These are phyloP conservation scores for Scheffersomyces lignosus DNA, from an alignment of 805 yeast genomes.

Conservation along the genomic window DNA sequence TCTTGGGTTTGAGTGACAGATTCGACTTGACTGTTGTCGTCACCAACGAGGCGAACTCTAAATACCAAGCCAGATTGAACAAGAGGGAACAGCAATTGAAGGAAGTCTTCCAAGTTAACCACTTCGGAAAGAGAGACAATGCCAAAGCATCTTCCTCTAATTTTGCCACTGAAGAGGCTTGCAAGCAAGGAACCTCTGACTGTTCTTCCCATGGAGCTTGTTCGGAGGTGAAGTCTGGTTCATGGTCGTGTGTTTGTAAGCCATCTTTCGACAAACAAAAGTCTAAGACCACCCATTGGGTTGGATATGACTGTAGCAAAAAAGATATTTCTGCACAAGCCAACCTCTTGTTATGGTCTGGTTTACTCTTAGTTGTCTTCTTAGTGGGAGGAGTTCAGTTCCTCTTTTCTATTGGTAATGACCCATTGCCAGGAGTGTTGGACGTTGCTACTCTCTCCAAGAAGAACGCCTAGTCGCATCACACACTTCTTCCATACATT, in stretches of 20 bases:
- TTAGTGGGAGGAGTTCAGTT: conserved; percentile 55
- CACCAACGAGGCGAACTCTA: conserved; percentile 10
- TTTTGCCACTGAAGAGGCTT: conserved; percentile 45
- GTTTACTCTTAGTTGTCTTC: conserved; percentile 45
- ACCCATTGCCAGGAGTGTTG: conserved; percentile 68
- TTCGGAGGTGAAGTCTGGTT: conserved; percentile 31
- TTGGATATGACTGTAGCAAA: conserved; percentile 63
- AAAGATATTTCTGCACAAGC: conserved; percentile 65
- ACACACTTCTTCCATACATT: no score
- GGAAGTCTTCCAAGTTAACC: conserved; percentile 11
- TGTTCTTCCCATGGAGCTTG: conserved; percentile 60
- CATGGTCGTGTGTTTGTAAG: conserved; percentile 55
- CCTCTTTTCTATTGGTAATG: conserved; percentile 53
- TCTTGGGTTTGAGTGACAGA: conserved; percentile 12
- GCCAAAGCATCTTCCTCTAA: conserved; percentile 24
- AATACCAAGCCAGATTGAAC: conserved; percentile 8
- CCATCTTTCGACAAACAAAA: conserved; percentile 42
- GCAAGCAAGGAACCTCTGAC: conserved; percentile 45
- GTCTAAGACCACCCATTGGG: conserved; percentile 52
- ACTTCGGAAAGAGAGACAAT: conserved; percentile 11
- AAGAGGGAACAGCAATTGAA: conserved; percentile 18
- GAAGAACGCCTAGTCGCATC: conserved; percentile 25
- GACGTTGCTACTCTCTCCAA: conserved; percentile 55
- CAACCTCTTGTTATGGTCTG: conserved; percentile 69
- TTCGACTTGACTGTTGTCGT: conserved; percentile 19